Percentiles rank a stretch among this genome's conserved stretches.
phyloP scores from a whole-genome alignment of 768 basidiomycete genomes.

The Leccinellum rugosiceps region DNA sequence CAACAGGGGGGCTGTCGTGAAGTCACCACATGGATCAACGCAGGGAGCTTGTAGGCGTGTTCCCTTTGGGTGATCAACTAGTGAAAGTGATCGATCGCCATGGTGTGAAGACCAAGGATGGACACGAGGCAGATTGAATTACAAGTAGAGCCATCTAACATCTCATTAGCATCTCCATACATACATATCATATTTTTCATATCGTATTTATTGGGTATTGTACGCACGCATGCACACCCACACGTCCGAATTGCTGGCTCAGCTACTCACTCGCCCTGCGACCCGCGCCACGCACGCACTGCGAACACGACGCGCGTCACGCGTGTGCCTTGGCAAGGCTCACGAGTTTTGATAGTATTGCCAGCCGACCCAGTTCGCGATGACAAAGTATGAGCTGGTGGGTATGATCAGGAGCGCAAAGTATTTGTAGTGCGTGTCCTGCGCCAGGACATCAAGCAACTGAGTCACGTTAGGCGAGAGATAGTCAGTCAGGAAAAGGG shows the following conservation, averaged over 20 bases:
- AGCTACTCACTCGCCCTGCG: background rate
- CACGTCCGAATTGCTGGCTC: background rate
- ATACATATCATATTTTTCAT: background rate
- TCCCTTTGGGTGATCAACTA: constrained; percentile 14
- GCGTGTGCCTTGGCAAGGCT: constrained; percentile 15
- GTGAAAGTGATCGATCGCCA: constrained; percentile 19
- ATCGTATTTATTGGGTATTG: background rate
- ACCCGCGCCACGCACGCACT: background rate
- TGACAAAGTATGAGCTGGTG: constrained; percentile 82
- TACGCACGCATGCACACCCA: background rate
- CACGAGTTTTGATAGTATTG: constrained; percentile 93
- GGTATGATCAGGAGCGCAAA: constrained; percentile 77
- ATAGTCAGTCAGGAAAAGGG: background rate
- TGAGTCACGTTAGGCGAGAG: constrained; percentile 32
- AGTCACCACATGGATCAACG: constrained; percentile 21
- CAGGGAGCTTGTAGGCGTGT: constrained; percentile 18
- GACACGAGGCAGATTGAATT: constrained; percentile 26
- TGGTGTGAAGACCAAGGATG: constrained; percentile 5
- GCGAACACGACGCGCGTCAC: background rate
- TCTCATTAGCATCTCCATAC: background rate
- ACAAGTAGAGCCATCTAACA: constrained; percentile 3
- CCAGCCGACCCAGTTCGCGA: constrained; percentile 99
- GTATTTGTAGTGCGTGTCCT: constrained; percentile 91
- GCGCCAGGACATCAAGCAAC: constrained; percentile 61
- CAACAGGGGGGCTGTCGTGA: constrained; percentile 1